Evolutionary conservation across 805 yeast species (phyloP), one percentile per base, ranked within the genome.

Genomic region (Yamadazyma kitorensis): DNA sequence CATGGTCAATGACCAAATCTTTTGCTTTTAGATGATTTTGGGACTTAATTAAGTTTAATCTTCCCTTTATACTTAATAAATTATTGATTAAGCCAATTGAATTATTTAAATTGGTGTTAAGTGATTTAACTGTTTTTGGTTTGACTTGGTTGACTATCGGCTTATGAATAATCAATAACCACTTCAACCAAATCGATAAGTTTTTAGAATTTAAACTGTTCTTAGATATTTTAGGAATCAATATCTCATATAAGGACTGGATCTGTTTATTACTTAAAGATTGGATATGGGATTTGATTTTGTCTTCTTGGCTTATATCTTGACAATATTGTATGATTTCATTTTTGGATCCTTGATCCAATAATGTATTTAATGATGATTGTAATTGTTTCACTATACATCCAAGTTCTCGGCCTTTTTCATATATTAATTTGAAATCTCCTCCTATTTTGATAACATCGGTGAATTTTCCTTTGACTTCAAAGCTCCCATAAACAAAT

Each of bases 61-160:
- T 76, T 29, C 98, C 98, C 56, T 89, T 94, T 19, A 91, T 70
- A 2, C 93, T 79, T 17, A 89, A 61, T 33, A 91, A 66, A 24
- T 76, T 72, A 6, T 89, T 83, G 43, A 91, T 60, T 16, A 71
- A 69, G 41, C 72, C 72, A 56, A 74, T 68, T 20, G 75, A 81
- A 36, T 74, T 64, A 13, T 68, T 60, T 18, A 89, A 61, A 0
- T 82, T 69, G 3, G 72, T 52, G 53, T 78, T 82, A 36, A 91
- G 57, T 3, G 71, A 60, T 27, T 77, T 77, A 3, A 36, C 22
- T 9, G 28, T 33, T 17, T 31, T 38, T 27, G 24, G 16, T 17
- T 31, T 32, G 10, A 32, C 13, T 9, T 26, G 10, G 24, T 10
- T 24, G 17, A 29, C 8, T 20, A 27, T 12, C 6, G 11, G 17